Base-by-base conservation (phyloP, 441 rosid species). In the Raphanus hybrid region DNA sequence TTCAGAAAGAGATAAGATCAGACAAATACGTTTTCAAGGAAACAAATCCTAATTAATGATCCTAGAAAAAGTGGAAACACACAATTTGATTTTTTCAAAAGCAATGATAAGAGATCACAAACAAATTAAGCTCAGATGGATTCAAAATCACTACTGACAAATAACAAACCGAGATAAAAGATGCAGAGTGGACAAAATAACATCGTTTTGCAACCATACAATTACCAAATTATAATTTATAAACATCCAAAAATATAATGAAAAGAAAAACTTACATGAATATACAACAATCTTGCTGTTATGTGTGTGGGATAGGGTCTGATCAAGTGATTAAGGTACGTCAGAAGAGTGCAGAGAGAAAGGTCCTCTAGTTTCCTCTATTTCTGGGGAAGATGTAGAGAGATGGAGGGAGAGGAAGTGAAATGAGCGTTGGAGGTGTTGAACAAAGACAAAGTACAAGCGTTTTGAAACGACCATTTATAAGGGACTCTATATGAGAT, bases 401-500 rank as follows among this genome's bases (percentile, higher is more conserved):
- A 64, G 52, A 52, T 52, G 55, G 29, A 45, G 26, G 60, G 27
- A 18, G 60, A 18, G 4, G 18, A 26, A 71, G 69, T 3, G 58
- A 10, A 52, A 52, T 20, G 18, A 67, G 65, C 64, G 68, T 71
- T 45, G 77, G 73, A 61, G 77, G 39, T 50, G 50, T 27, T 73
- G 81, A 78, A 78, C 55, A 68, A 67, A 39, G 60, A 73, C 39
- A 78, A 11, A 73, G 70, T 61, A 34, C 18, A 73, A 73, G 34
- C 41, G 78, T 50, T 27, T 60, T 55, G 64, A 67, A 78, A 68
- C 52, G 37, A 18, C 3, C 12, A 63, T 78, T 78, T 78, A 78
- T 78, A 78, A 73, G 70, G 48, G 16, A 54, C 70, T 73, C 74
- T 14, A 3, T 39, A 67, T 16, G 78, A 78, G 66, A 78, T 78